phyloP scores from a whole-genome alignment of 805 yeast genomes.

The Metschnikowia koreensis region DNA sequence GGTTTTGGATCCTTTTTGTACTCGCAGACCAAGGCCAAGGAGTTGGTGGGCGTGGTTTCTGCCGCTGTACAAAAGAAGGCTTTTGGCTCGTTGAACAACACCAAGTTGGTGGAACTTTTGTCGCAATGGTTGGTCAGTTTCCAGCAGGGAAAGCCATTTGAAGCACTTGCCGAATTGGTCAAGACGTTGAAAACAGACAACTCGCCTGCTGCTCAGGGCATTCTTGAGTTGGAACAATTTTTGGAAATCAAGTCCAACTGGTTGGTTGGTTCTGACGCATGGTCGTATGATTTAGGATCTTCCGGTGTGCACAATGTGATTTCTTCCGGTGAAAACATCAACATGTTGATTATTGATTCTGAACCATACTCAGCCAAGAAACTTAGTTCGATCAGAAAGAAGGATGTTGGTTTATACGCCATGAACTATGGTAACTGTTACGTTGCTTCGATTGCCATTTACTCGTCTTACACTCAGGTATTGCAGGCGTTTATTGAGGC shows the following conservation, averaged over 20 bases:
- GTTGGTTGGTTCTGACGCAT: constrained; percentile 91
- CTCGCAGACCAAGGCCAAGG: constrained; percentile 48
- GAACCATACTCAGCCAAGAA: constrained; percentile 56
- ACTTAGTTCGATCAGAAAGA: constrained; percentile 60
- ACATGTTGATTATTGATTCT: constrained; percentile 83
- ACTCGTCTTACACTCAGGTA: constrained; percentile 90
- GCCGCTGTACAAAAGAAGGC: constrained; percentile 45
- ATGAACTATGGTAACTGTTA: constrained; percentile 88
- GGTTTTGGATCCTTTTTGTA: constrained; percentile 79
- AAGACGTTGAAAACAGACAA: constrained; percentile 40
- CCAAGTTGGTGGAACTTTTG: constrained; percentile 52
- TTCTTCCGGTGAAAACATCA: constrained; percentile 71
- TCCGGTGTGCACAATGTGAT: constrained; percentile 88
- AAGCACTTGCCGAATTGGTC: constrained; percentile 32
- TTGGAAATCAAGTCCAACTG: constrained; percentile 59
- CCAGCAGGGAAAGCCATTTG: constrained; percentile 34
- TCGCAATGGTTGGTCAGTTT: constrained; percentile 69
- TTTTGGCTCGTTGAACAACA: constrained; percentile 43
- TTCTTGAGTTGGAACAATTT: constrained; percentile 47
- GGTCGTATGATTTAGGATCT: constrained; percentile 91
- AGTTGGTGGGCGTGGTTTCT: constrained; percentile 46
- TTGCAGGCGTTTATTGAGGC: constrained; percentile 88
- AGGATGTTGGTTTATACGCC: constrained; percentile 91
- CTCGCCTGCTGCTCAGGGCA: constrained; percentile 40
- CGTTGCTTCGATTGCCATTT: constrained; percentile 92